Evolutionary conservation across 129 eudicot genomes (phyloP).

Genomic region (Smallanthus sonchifolius): DNA sequence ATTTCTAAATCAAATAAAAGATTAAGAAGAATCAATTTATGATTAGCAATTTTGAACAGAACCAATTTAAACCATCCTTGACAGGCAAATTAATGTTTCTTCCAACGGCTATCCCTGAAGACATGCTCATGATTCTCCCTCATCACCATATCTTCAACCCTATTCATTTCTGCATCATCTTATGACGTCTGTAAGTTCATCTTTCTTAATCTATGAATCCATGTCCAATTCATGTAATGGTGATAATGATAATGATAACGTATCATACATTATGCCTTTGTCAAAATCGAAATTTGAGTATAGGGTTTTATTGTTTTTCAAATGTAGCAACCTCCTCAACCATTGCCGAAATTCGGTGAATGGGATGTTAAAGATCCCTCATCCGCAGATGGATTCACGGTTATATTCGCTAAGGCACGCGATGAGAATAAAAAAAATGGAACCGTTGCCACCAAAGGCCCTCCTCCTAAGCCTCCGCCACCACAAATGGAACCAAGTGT

Average conservation of each 20-base stretch:
- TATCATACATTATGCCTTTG: background rate
- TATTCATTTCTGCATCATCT: constrained; percentile 4
- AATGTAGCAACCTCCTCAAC: constrained; percentile 46
- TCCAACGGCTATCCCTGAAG: constrained; percentile 8
- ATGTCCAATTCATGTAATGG: background rate
- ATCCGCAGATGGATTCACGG: constrained; percentile 66
- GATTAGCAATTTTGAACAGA: background rate
- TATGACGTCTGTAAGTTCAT: constrained; percentile 44
- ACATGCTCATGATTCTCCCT: constrained; percentile 10
- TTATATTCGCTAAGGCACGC: constrained; percentile 62
- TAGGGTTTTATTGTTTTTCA: background rate
- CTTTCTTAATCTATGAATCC: background rate
- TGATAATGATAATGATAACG: background rate
- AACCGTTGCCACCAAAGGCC: constrained; percentile 31
- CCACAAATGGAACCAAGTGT: constrained; percentile 16
- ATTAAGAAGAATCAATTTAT: background rate
- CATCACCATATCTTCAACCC: constrained; percentile 13
- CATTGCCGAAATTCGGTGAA: constrained; percentile 72
- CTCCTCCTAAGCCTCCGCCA: constrained; percentile 8
- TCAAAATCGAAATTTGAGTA: background rate
- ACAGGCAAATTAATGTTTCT: background rate
- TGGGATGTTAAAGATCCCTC: constrained; percentile 75
- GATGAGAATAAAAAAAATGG: constrained; percentile 55
- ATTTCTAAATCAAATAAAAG: background rate
- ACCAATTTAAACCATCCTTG: constrained; percentile 1